phyloP scores from a whole-genome alignment of 192 early-diverging fungal genomes.

The Podila minutissima region DNA sequence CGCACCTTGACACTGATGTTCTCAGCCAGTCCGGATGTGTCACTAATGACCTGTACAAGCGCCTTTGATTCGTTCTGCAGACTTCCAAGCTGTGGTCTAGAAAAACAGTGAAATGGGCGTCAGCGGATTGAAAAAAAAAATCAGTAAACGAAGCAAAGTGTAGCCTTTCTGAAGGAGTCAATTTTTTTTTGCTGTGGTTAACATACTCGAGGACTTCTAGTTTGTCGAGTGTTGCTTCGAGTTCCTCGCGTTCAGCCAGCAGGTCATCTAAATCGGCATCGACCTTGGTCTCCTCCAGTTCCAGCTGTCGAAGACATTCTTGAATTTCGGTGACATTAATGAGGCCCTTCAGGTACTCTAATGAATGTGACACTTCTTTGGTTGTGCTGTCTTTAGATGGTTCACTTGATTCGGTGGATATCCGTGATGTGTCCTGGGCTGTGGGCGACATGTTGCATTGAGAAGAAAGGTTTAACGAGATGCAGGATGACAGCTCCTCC shows the following conservation, averaged over 20 bases:
- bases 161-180: background rate
- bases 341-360: constrained; percentile 57
- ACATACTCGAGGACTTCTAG: constrained; percentile 64
- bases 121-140: background rate
- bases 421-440: constrained; percentile 3
- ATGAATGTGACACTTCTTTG: background rate
- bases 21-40: constrained; percentile 79
- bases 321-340: constrained; percentile 72
- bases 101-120: background rate
- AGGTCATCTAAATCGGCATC: constrained; percentile 68
- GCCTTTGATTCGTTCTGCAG: constrained; percentile 57
- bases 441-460: constrained; percentile 9
- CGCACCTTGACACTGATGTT: constrained; percentile 87
- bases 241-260: constrained; percentile 54
- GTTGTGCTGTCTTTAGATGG: constrained; percentile 2
- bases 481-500: too few relatives aligned
- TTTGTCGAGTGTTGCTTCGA: constrained; percentile 62
- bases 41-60: constrained; percentile 64
- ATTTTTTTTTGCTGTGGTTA: background rate
- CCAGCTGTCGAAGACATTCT: constrained; percentile 64
- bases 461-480: background rate
- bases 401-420: background rate
- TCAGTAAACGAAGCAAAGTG: too few relatives aligned
- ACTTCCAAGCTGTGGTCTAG: constrained; percentile 64
- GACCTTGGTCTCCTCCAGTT: constrained; percentile 70